These are phyloP conservation scores for Nitzschia putrida DNA, from an alignment of 108 stramenopile species.

Conservation along the genomic window DNA sequence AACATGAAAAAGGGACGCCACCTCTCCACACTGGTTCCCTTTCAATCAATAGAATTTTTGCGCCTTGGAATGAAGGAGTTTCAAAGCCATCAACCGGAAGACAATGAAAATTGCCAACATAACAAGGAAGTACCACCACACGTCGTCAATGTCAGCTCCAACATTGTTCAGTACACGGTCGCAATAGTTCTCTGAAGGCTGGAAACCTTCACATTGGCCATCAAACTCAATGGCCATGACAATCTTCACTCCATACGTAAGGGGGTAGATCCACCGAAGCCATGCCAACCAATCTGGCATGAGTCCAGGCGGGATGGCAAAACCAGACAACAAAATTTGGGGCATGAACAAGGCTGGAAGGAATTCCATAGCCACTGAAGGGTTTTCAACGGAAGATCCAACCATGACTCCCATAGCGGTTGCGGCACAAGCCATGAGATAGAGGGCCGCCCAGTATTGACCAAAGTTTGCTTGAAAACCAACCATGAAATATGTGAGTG, in stretches of 20 bases:
- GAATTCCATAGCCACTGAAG: constrained; percentile 60
- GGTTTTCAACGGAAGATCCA: constrained; percentile 54
- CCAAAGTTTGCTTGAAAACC: constrained; percentile 35
- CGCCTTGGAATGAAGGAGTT: constrained; percentile 35
- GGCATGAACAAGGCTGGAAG: constrained; percentile 71
- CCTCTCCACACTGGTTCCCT: too few relatives aligned
- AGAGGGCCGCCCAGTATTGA: constrained; percentile 19
- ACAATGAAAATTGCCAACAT: constrained; percentile 56
- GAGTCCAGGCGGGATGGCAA: constrained; percentile 46
- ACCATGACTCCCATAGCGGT: constrained; percentile 57
- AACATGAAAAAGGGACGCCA: too few relatives aligned
- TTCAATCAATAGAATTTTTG: too few relatives aligned
- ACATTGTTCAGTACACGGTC: constrained; percentile 41
- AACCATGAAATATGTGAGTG: constrained; percentile 42
- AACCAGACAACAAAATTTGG: constrained; percentile 77
- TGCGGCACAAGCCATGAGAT: constrained; percentile 45
- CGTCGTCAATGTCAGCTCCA: constrained; percentile 38
- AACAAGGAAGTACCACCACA: constrained; percentile 61
- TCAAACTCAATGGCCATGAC: constrained; percentile 60
- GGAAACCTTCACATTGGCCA: constrained; percentile 32
- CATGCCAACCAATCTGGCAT: constrained; percentile 58
- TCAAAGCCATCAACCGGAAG: constrained; percentile 56
- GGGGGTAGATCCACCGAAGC: constrained; percentile 73
- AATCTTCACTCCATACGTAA: constrained; percentile 58
- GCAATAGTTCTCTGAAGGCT: constrained; percentile 35